These are phyloP conservation scores for Jaltomata sinuosa DNA, from an alignment of 257 asterid species.

Conservation along the genomic window DNA sequence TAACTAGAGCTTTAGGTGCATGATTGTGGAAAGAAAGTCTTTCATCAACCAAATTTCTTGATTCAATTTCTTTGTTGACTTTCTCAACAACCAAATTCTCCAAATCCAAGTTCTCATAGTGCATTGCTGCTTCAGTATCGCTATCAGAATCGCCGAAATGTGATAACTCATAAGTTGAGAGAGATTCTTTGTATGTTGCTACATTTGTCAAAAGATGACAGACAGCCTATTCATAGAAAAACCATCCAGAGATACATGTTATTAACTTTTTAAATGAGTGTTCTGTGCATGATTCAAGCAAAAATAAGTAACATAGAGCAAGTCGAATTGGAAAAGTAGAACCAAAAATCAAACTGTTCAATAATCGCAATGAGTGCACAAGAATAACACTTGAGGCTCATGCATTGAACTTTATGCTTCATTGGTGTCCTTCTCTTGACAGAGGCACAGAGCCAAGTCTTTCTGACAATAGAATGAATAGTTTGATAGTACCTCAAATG, in stretches of 20 bases:
- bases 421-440: not conserved
- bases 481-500: conserved; percentile 63
- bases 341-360: not conserved
- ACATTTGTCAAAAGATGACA: conserved; percentile 79
- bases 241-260: not conserved
- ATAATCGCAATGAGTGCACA: not conserved
- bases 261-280: not conserved
- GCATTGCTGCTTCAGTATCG: conserved; percentile 36
- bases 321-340: not conserved
- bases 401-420: not conserved
- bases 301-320: not conserved
- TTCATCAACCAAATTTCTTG: conserved; percentile 27
- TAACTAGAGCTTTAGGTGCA: conserved; percentile 33
- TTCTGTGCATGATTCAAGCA: not conserved
- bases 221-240: conserved; percentile 50
- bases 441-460: not conserved
- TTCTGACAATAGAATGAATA: not conserved
- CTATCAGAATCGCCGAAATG: conserved; percentile 46
- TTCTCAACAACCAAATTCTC: conserved; percentile 50
- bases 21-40: conserved; percentile 44
- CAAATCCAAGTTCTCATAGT: conserved; percentile 70
- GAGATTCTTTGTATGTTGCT: conserved; percentile 59
- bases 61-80: conserved; percentile 48
- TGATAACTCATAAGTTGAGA: conserved; percentile 48
- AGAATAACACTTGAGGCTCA: not conserved